Conservation (phyloP, 1,284 basidiomycete genomes). For the Malassezia japonica region DNA sequence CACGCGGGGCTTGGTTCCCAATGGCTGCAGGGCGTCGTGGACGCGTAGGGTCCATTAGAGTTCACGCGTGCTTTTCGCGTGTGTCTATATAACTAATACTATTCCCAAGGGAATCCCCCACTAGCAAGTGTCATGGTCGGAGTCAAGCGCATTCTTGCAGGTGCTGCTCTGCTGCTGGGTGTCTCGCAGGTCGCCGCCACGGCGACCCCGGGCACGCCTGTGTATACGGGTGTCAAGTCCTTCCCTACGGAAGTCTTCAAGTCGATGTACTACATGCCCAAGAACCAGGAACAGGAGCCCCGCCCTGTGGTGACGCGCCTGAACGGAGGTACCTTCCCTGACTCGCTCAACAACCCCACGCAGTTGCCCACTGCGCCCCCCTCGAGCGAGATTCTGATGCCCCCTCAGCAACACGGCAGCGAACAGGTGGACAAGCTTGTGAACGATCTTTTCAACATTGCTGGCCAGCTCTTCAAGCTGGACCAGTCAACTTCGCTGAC, state of each 20-base stretch:
- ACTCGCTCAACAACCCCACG: conserved; percentile 59
- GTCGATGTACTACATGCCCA: conserved; percentile 26
- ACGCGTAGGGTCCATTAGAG: no score
- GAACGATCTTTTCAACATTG: conserved; percentile 3
- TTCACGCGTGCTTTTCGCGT: no score
- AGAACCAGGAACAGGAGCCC: conserved; percentile 28
- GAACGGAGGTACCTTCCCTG: conserved; percentile 35
- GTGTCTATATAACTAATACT: no score
- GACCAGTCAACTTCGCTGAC: conserved; percentile 47
- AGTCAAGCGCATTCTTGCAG: not conserved
- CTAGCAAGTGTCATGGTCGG: not conserved
- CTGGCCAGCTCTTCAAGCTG: conserved; percentile 52
- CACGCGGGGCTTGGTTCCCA: no score
- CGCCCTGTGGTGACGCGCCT: conserved; percentile 33
- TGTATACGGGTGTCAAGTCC: conserved; percentile 36
- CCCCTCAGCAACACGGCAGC: not conserved
- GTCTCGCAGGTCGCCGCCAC: conserved; percentile 8
- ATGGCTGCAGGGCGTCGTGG: no score
- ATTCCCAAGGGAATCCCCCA: no score
- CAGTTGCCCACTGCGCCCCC: conserved; percentile 51
- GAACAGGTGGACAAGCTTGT: conserved; percentile 8
- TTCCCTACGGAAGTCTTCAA: conserved; percentile 45
- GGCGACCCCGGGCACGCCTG: conserved; percentile 14
- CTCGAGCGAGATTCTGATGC: conserved; percentile 8
- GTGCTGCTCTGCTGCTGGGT: not conserved